Conservation (phyloP, 805 yeast species). For the Candida xiaguanensis region DNA sequence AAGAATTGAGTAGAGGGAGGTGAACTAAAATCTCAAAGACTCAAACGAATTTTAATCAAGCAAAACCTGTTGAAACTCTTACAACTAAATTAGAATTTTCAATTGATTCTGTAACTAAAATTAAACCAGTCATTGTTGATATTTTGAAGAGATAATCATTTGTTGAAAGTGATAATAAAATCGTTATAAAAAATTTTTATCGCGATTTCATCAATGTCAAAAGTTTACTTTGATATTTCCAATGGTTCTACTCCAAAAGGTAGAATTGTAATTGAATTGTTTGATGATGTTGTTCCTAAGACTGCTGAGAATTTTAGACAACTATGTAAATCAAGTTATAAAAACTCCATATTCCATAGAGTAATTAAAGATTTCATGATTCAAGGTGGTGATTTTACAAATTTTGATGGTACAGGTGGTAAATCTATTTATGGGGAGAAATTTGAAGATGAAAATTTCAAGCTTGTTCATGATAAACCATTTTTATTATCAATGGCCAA, state of each 20-base stretch:
- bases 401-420: slow-evolving; percentile 42
- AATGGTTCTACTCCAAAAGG: slow-evolving; percentile 70
- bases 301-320: slow-evolving; percentile 90
- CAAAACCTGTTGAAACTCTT: too few relatives aligned
- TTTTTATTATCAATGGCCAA: slow-evolving; percentile 94
- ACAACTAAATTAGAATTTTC: too few relatives aligned
- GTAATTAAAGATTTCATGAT: slow-evolving; percentile 87
- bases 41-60: too few relatives aligned
- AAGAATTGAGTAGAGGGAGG: too few relatives aligned
- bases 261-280: slow-evolving; percentile 74
- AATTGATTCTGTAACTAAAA: too few relatives aligned
- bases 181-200: neutral
- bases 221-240: slow-evolving; percentile 74
- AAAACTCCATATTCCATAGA: slow-evolving; percentile 89
- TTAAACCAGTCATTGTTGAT: too few relatives aligned
- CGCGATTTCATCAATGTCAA: slow-evolving; percentile 15
- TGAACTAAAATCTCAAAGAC: too few relatives aligned
- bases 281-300: slow-evolving; percentile 71
- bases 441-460: slow-evolving; percentile 89
- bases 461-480: slow-evolving; percentile 73
- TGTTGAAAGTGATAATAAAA: too few relatives aligned
- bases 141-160: too few relatives aligned
- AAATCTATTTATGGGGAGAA: slow-evolving; percentile 45
- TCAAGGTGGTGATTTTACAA: slow-evolving; percentile 82
- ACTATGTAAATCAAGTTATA: slow-evolving; percentile 70